These are phyloP conservation scores for Seminavis robusta DNA, from an alignment of 108 stramenopile species.

Conservation along the genomic window DNA sequence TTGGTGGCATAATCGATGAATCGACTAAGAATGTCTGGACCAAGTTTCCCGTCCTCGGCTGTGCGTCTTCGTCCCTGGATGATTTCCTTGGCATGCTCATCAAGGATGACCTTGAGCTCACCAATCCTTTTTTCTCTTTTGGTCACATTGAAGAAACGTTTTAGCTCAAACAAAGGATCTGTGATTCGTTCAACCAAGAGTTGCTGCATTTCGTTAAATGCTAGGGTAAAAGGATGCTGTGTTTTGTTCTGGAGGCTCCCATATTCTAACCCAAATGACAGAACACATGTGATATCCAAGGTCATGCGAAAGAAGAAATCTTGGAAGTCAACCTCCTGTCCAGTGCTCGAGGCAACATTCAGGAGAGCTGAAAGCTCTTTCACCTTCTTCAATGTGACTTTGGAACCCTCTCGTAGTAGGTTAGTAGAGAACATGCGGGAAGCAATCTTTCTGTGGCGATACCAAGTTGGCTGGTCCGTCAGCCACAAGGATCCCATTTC, in stretches of 20 bases:
- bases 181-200: conserved; percentile 17
- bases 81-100: too few species aligned
- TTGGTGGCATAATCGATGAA: too few species aligned
- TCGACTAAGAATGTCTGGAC: too few species aligned
- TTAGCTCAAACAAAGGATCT: conserved; percentile 20
- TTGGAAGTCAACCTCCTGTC: conserved; percentile 24
- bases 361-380: background rate
- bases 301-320: conserved; percentile 36
- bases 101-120: too few species aligned
- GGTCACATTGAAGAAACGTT: too few species aligned
- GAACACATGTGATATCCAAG: conserved; percentile 28
- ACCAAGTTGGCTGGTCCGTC: conserved; percentile 42
- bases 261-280: conserved; percentile 41
- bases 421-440: too few species aligned
- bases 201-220: conserved; percentile 33
- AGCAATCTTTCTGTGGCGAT: conserved; percentile 43
- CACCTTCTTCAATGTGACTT: conserved; percentile 15
- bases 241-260: conserved; percentile 13
- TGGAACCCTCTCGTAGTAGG: conserved; percentile 7
- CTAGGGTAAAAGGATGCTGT: conserved; percentile 23
- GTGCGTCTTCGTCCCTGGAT: background rate
- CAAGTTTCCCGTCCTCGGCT: conserved; percentile 17
- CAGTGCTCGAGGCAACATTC: background rate
- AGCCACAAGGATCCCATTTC: conserved; percentile 48
- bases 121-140: too few species aligned